These are phyloP conservation scores for Scenedesmus sp. DNA, from an alignment of 163 green algal species.

Conservation along the genomic window DNA sequence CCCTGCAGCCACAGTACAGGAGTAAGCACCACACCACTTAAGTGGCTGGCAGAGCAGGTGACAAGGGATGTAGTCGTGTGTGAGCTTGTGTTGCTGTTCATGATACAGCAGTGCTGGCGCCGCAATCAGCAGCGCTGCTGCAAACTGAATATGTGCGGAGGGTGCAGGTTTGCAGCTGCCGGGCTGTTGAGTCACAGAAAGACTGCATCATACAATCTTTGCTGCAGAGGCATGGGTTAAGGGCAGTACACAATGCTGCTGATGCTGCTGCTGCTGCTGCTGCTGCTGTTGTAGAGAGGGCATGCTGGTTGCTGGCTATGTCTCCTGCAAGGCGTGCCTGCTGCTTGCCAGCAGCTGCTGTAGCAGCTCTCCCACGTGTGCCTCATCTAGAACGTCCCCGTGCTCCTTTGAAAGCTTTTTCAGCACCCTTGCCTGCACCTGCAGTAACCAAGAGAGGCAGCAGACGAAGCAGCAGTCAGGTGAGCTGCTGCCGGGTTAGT, in stretches of 20 bases:
- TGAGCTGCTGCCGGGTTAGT: neutral
- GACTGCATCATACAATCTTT: no score
- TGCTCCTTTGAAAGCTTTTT: constrained; percentile 12
- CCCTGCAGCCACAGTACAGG: neutral
- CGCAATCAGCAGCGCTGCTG: no score
- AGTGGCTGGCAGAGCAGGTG: neutral
- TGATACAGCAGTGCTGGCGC: no score
- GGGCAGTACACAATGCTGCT: no score
- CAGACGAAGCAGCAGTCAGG: neutral
- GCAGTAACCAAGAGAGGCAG: neutral
- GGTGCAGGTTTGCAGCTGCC: no score
- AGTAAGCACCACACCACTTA: neutral
- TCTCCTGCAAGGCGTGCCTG: neutral
- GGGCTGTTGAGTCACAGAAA: no score
- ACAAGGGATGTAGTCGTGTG: no score
- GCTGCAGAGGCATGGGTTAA: no score
- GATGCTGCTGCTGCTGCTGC: neutral
- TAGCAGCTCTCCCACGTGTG: neutral
- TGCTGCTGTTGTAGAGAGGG: no score
- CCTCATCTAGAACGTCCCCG: neutral
- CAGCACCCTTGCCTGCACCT: constrained; percentile 25
- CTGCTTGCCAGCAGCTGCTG: constrained; percentile 6
- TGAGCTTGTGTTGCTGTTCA: no score
- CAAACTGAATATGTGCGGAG: no score
- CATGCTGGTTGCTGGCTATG: neutral